A percentile compares a stretch with the other conserved stretches of the same genome.
Evolutionary conservation across 1,284 basidiomycete genomes (phyloP).

Genomic region (Irpex sp.): DNA sequence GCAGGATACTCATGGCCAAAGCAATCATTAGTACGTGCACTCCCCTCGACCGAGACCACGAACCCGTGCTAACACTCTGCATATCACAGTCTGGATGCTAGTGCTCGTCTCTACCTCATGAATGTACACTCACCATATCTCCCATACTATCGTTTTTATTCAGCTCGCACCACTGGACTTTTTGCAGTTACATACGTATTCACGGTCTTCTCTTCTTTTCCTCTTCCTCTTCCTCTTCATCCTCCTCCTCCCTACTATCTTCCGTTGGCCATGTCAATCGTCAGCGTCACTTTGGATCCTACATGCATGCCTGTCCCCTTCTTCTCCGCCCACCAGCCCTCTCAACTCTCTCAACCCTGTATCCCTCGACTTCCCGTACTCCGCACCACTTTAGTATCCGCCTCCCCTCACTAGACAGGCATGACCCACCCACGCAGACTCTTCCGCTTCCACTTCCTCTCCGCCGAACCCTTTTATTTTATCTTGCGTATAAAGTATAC

Average conservation of each 20-base stretch:
- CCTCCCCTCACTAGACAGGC: not conserved
- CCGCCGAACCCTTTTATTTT: not conserved
- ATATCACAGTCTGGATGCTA: conserved; percentile 11
- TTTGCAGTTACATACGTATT: conserved; percentile 3
- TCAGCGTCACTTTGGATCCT: not conserved
- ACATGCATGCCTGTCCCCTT: not conserved
- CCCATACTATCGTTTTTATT: conserved; percentile 1
- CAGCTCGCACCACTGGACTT: conserved; percentile 10
- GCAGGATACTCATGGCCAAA: conserved; percentile 30
- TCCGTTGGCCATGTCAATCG: not conserved
- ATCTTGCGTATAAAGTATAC: not conserved
- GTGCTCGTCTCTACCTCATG: not conserved
- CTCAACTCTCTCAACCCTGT: not conserved
- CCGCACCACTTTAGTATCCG: not conserved
- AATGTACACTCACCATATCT: conserved; percentile 12
- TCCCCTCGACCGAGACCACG: not conserved
- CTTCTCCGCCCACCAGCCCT: not conserved
- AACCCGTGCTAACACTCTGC: not conserved
- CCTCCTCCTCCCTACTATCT: not conserved
- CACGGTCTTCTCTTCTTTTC: conserved; percentile 2
- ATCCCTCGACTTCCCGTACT: not conserved
- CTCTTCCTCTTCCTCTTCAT: not conserved
- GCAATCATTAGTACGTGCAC: conserved; percentile 23
- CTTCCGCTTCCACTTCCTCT: not conserved
- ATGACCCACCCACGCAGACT: not conserved